Conservation (phyloP, 441 rosid genomes). For the Iberis amara region DNA sequence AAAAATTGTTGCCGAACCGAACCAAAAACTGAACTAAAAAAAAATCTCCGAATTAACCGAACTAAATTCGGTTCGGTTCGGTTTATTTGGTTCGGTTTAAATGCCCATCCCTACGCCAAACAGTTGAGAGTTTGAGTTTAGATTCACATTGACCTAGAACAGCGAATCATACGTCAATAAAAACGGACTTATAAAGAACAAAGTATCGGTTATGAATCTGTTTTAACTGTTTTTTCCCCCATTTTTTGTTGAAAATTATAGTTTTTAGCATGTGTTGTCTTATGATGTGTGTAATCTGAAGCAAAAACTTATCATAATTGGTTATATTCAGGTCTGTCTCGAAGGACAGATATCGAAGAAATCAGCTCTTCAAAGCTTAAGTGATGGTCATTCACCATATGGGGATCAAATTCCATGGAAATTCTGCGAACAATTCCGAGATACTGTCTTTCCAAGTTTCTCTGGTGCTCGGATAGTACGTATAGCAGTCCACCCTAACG, state of each 20-base stretch:
- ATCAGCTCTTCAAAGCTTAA: constrained; percentile 73
- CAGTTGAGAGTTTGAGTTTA: constrained; percentile 7
- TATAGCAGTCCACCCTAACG: constrained; percentile 96
- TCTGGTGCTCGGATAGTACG: constrained; percentile 98
- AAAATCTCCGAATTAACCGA: too few species aligned
- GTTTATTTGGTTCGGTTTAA: too few species aligned
- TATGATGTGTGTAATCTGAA: constrained; percentile 8
- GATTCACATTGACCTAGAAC: not conserved
- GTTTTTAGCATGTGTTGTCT: not conserved
- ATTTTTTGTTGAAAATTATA: not conserved
- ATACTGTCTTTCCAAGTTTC: constrained; percentile 75
- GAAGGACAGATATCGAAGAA: constrained; percentile 91
- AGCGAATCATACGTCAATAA: too few species aligned
- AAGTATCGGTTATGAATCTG: constrained; percentile 12
- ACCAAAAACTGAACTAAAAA: too few species aligned
- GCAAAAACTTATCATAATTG: not conserved
- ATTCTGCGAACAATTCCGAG: constrained; percentile 80
- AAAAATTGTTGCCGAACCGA: too few species aligned
- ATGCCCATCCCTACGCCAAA: too few species aligned
- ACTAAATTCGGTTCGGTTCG: too few species aligned
- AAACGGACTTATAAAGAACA: not conserved
- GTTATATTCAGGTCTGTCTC: constrained; percentile 56
- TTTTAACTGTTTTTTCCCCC: constrained; percentile 9
- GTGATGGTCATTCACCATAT: constrained; percentile 77
- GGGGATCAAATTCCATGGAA: constrained; percentile 99